phyloP scores from a whole-genome alignment of 345 rosid genomes.

The Raphanus raphanistrum region DNA sequence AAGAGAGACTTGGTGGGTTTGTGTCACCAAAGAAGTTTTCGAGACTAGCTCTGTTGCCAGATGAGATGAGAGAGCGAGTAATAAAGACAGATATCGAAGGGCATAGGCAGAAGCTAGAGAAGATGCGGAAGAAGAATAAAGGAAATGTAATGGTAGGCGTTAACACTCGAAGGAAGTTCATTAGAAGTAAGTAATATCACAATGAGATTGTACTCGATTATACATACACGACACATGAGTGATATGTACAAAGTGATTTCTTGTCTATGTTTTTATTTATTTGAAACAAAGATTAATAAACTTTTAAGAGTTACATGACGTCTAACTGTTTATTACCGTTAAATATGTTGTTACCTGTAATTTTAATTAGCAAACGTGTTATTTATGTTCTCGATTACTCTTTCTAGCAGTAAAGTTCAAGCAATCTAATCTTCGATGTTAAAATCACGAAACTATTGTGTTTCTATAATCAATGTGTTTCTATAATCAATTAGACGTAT shows the following conservation, averaged over 20 bases:
- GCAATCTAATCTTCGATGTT: neutral
- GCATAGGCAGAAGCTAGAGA: slow-evolving; percentile 58
- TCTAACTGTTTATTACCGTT: neutral
- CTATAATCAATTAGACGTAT: neutral
- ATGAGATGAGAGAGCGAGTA: slow-evolving; percentile 66
- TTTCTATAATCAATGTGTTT: neutral
- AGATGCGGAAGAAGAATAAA: slow-evolving; percentile 47
- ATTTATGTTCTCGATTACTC: neutral
- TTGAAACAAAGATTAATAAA: neutral
- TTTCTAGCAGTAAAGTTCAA: neutral
- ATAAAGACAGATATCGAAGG: slow-evolving; percentile 74
- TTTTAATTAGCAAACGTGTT: neutral
- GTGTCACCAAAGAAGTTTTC: slow-evolving; percentile 88
- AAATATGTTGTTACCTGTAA: neutral
- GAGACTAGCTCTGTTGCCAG: slow-evolving; percentile 74
- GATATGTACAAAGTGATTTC: slow-evolving; percentile 17
- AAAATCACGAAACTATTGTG: neutral
- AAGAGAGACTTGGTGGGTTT: slow-evolving; percentile 73
- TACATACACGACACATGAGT: neutral
- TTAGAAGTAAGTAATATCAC: slow-evolving; percentile 25
- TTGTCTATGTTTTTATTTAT: neutral
- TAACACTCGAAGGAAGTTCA: slow-evolving; percentile 24
- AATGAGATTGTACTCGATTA: neutral
- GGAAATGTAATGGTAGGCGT: slow-evolving; percentile 11
- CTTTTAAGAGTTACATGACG: neutral